Evolutionary conservation across 176 grass and related monocot genomes (phyloP).

Genomic region (Oryza rufipogon): DNA sequence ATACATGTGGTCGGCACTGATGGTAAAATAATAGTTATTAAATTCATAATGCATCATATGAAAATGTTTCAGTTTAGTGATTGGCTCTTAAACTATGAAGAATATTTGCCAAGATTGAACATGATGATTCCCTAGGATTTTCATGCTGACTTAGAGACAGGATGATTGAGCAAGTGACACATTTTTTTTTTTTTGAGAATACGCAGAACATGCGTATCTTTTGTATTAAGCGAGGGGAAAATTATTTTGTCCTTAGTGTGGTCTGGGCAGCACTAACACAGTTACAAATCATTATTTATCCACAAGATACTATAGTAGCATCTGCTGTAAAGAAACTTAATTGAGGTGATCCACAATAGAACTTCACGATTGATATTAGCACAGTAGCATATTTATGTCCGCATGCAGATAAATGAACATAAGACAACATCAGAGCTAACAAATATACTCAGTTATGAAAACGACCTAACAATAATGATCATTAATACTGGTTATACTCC

Average conservation of each 20-base stretch:
- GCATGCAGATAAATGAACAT: background rate
- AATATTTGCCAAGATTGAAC: background rate
- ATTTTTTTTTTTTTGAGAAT: background rate
- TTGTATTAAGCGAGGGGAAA: too few species aligned
- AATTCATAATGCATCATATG: background rate
- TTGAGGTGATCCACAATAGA: conserved; percentile 12
- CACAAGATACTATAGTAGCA: background rate
- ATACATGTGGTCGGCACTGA: background rate
- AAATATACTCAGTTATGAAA: background rate
- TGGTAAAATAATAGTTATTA: background rate
- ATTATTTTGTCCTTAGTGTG: background rate
- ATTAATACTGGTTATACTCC: background rate
- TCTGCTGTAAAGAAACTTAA: background rate
- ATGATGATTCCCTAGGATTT: background rate
- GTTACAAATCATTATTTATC: background rate
- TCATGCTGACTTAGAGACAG: background rate
- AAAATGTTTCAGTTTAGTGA: background rate
- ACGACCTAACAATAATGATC: background rate
- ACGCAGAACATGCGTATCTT: too few species aligned
- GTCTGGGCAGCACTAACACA: background rate
- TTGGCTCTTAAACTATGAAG: conserved; percentile 15
- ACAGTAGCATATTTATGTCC: background rate
- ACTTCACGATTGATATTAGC: background rate
- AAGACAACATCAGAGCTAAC: conserved; percentile 9
- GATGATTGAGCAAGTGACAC: background rate